Percentiles rank a stretch among this genome's conserved stretches.
phyloP scores from a whole-genome alignment of 139 green algal genomes.

The Diplosphaera chodatii region DNA sequence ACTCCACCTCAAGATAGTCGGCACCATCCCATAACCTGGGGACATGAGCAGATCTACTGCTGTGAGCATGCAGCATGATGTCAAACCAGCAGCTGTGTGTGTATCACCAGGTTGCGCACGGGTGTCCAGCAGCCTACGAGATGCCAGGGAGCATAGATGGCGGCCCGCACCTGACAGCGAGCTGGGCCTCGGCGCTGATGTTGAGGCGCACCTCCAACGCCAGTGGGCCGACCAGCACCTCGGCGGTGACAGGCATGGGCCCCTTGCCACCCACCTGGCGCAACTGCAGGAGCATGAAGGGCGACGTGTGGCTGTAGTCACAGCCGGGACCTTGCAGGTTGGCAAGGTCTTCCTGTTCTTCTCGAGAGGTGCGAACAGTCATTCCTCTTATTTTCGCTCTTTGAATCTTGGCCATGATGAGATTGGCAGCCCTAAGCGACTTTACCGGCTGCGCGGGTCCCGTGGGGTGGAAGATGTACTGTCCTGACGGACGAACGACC shows the following conservation, averaged over 20 bases:
- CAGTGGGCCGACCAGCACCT: constrained; percentile 33
- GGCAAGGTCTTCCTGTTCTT: no score
- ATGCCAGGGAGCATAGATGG: no score
- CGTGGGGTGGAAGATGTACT: not conserved
- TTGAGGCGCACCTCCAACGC: constrained; percentile 41
- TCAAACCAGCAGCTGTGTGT: no score
- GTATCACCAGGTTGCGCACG: no score
- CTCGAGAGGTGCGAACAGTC: no score
- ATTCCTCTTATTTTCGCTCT: no score
- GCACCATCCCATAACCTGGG: constrained; percentile 20
- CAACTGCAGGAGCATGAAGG: not conserved
- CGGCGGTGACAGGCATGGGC: constrained; percentile 3
- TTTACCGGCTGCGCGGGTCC: not conserved
- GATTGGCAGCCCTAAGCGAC: not conserved
- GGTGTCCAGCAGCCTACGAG: no score
- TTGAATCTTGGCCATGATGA: no score
- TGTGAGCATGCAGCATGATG: not conserved
- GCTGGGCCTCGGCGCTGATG: not conserved
- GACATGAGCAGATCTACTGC: not conserved
- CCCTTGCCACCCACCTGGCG: not conserved
- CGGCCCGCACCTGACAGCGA: not conserved
- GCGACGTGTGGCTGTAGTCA: no score
- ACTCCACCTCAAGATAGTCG: constrained; percentile 54
- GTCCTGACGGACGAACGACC: not conserved
- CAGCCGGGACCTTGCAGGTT: no score